Conservation (phyloP, 2,329 filamentous ascomycete genomes). For the Plectosphaerella plurivora region DNA sequence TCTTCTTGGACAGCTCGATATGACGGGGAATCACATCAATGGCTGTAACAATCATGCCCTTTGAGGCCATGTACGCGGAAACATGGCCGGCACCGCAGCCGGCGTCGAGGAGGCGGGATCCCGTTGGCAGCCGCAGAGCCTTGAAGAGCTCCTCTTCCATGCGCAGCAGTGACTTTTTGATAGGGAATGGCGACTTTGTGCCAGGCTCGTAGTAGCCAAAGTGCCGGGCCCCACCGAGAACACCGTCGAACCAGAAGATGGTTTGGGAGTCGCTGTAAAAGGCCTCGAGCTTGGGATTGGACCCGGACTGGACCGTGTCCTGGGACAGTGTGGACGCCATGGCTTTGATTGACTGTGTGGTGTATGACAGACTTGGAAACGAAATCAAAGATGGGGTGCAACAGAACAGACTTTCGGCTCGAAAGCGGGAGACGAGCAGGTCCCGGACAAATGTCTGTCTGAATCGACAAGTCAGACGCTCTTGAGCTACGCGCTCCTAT, state of each 20-base stretch:
- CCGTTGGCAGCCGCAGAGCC: conserved; percentile 28
- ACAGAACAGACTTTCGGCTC: too few species aligned
- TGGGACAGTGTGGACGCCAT: too few species aligned
- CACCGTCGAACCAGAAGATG: neutral
- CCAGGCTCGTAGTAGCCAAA: conserved; percentile 42
- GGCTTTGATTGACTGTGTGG: too few species aligned
- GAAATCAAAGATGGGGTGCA: too few species aligned
- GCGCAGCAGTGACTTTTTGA: conserved; percentile 31
- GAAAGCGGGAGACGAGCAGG: too few species aligned
- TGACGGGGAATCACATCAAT: conserved; percentile 47
- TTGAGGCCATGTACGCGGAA: conserved; percentile 40
- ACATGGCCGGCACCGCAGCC: conserved; percentile 47
- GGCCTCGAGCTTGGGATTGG: neutral
- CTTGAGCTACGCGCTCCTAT: too few species aligned
- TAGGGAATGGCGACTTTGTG: conserved; percentile 43
- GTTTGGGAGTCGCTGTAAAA: too few species aligned
- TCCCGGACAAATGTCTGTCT: too few species aligned
- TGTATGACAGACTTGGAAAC: too few species aligned
- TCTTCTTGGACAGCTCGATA: conserved; percentile 33
- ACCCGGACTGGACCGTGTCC: neutral
- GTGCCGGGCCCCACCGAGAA: conserved; percentile 43
- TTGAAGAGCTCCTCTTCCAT: conserved; percentile 46
- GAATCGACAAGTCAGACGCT: too few species aligned
- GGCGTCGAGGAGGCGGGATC: conserved; percentile 44
- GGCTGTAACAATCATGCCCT: conserved; percentile 33